Evolutionary conservation across 169 alveolate genomes (phyloP).

Genomic region (Cryptosporidium sp.): DNA sequence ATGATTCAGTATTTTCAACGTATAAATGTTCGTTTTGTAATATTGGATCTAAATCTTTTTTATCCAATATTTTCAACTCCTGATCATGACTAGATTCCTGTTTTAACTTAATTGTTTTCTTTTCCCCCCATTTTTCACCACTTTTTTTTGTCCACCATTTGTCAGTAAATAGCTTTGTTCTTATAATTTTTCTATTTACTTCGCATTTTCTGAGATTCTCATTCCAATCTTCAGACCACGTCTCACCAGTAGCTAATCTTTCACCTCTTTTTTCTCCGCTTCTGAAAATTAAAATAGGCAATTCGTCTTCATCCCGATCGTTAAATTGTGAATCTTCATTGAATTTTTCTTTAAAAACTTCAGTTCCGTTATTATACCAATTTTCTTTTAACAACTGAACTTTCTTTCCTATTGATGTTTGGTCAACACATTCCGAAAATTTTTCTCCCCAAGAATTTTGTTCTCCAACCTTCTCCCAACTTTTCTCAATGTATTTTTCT

Average conservation of each 20-base stretch:
- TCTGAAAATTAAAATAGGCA: slow-evolving; percentile 11
- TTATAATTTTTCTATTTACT: neutral
- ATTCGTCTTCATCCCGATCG: neutral
- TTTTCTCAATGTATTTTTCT: slow-evolving; percentile 6
- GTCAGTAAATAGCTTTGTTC: slow-evolving; percentile 16
- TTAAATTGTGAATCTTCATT: slow-evolving; percentile 12
- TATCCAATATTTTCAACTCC: neutral
- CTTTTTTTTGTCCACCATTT: slow-evolving; percentile 48
- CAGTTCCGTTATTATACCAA: slow-evolving; percentile 69
- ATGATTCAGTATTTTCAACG: slow-evolving; percentile 20
- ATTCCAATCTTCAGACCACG: slow-evolving; percentile 72
- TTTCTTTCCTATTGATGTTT: neutral
- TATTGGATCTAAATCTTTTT: neutral
- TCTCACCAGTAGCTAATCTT: slow-evolving; percentile 11
- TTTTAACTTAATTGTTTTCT: slow-evolving; percentile 15
- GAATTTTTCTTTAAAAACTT: slow-evolving; percentile 20
- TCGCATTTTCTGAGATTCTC: neutral
- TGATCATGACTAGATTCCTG: neutral
- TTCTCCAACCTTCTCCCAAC: slow-evolving; percentile 72
- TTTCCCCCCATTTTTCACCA: slow-evolving; percentile 73
- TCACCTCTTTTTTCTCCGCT: slow-evolving; percentile 52
- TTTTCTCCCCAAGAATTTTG: slow-evolving; percentile 65
- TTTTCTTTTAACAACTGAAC: slow-evolving; percentile 12
- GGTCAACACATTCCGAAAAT: neutral
- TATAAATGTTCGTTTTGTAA: neutral